A percentile compares a stretch with the other conserved stretches of the same genome.
Evolutionary conservation across 148 eudicot genomes (phyloP).

Genomic region (Chenopodium album): DNA sequence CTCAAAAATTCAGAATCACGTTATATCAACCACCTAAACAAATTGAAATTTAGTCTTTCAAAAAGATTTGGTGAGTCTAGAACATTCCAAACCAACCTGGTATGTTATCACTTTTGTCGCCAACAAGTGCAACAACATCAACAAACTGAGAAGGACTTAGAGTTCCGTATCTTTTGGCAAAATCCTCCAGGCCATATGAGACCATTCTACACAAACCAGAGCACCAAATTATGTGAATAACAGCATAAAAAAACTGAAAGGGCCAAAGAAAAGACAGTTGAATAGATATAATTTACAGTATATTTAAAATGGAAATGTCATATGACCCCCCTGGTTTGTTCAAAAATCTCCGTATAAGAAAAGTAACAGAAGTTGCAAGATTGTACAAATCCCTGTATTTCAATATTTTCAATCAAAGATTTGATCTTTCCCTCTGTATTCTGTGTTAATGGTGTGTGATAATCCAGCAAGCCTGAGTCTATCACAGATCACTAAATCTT

Average conservation of each 20-base stretch:
- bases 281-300: not conserved
- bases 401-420: too few species aligned
- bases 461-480: too few species aligned
- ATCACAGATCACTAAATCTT: too few species aligned
- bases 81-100: slow-evolving; percentile 56
- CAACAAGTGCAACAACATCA: slow-evolving; percentile 81
- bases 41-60: not conserved
- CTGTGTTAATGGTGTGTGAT: too few species aligned
- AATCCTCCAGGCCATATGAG: slow-evolving; percentile 93
- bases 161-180: slow-evolving; percentile 74
- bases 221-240: not conserved
- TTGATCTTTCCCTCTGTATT: too few species aligned
- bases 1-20: slow-evolving; percentile 9
- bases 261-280: not conserved
- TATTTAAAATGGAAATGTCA: too few species aligned
- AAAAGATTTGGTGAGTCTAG: not conserved
- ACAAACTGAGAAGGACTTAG: slow-evolving; percentile 88
- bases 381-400: too few species aligned
- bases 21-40: not conserved
- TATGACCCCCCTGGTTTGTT: too few species aligned
- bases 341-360: too few species aligned
- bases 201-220: slow-evolving; percentile 55
- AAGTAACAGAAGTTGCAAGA: too few species aligned
- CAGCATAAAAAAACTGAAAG: not conserved
- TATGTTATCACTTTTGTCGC: slow-evolving; percentile 91